A percentile compares a stretch with the other conserved stretches of the same genome.
Conservation (phyloP, 164 flowering plant species). For the Berberis thunbergii region DNA sequence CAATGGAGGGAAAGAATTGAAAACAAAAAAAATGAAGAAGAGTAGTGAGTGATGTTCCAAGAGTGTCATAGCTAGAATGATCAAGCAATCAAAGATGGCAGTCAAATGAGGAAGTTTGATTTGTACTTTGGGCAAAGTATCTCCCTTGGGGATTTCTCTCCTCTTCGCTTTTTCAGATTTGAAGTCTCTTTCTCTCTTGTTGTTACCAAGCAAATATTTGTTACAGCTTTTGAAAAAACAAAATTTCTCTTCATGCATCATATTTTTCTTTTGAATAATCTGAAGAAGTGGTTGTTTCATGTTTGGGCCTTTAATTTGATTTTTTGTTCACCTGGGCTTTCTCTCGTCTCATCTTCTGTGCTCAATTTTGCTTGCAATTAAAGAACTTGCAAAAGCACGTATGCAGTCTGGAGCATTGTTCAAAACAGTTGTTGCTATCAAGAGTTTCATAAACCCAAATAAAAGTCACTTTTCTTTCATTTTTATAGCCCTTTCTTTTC, state of each 20-base stretch:
- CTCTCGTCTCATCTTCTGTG: constrained; percentile 1
- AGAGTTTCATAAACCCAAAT: not conserved
- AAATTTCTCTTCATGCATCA: not conserved
- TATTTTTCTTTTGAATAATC: not conserved
- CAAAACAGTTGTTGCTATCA: not conserved
- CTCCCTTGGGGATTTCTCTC: constrained; percentile 12
- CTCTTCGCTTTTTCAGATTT: constrained; percentile 30
- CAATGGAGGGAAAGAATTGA: too few species aligned
- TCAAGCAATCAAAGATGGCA: constrained; percentile 17
- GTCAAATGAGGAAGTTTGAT: constrained; percentile 33
- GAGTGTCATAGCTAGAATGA: not conserved
- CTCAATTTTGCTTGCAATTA: not conserved
- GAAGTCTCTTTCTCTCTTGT: constrained; percentile 1
- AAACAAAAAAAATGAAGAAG: too few species aligned
- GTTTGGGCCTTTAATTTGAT: not conserved
- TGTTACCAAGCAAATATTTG: not conserved
- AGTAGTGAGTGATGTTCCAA: not conserved
- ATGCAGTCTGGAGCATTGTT: not conserved
- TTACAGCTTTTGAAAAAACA: too few species aligned
- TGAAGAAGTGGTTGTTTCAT: not conserved
- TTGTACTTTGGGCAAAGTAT: constrained; percentile 32
- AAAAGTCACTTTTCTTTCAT: too few species aligned
- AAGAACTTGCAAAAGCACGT: not conserved
- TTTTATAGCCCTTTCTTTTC: too few species aligned
- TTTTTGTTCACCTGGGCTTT: not conserved